Percentiles rank a stretch among this genome's conserved stretches.
Evolutionary conservation across 208 protist genomes (phyloP).

Genomic region (Crithidia mellificae): DNA sequence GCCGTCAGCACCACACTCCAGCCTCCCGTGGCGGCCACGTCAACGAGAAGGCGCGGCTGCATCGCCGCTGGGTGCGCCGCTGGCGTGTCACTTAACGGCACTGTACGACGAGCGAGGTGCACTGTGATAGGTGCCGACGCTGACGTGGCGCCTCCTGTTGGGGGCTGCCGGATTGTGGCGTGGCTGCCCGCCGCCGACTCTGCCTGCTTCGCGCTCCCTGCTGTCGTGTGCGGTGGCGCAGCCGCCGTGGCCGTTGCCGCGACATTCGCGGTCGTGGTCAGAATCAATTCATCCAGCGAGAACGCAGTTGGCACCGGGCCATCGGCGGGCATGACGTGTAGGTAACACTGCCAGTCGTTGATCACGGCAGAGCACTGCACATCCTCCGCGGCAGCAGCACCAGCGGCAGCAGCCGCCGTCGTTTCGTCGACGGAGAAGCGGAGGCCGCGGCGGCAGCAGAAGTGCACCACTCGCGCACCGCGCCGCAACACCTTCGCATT

Average conservation of each 20-base stretch:
- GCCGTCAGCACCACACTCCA: slow-evolving; percentile 33
- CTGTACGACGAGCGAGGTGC: slow-evolving; percentile 19
- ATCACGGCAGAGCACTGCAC: slow-evolving; percentile 31
- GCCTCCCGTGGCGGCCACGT: slow-evolving; percentile 20
- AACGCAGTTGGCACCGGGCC: slow-evolving; percentile 28
- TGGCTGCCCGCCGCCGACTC: neutral
- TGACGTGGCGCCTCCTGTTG: neutral
- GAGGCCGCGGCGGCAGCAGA: slow-evolving; percentile 28
- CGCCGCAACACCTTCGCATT: neutral
- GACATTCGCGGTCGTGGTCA: slow-evolving; percentile 21
- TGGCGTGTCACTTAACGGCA: neutral
- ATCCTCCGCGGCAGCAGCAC: slow-evolving; percentile 17
- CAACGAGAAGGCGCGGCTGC: slow-evolving; percentile 16
- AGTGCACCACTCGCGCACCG: slow-evolving; percentile 27
- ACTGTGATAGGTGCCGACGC: slow-evolving; percentile 23
- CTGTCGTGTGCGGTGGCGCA: neutral
- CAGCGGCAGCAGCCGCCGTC: neutral
- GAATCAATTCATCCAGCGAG: slow-evolving; percentile 23
- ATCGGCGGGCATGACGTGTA: slow-evolving; percentile 27
- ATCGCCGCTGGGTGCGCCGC: neutral
- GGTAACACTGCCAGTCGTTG: slow-evolving; percentile 39
- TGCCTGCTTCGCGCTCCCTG: neutral
- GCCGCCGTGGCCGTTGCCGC: neutral
- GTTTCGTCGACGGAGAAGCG: slow-evolving; percentile 33
- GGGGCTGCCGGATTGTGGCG: too few relatives aligned